Conservation (phyloP, 129 eudicot species). For the Flaveria linearis region DNA sequence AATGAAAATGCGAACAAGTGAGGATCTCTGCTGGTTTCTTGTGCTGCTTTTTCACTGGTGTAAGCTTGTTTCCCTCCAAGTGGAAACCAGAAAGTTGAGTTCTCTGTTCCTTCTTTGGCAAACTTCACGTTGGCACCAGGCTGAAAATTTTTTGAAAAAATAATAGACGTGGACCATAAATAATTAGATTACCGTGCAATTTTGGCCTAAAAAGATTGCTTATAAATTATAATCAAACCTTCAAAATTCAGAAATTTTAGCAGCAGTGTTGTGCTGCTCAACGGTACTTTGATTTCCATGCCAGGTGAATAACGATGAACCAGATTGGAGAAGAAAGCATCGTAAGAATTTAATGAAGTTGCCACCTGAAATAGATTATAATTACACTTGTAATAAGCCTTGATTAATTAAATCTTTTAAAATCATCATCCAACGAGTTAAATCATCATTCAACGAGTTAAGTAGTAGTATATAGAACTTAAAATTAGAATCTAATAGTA, state of each 20-base stretch:
- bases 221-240: conserved; percentile 45
- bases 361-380: conserved; percentile 60
- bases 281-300: conserved; percentile 81
- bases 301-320: conserved; percentile 83
- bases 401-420: background rate
- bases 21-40: conserved; percentile 79
- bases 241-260: conserved; percentile 86
- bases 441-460: background rate
- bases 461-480: background rate
- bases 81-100: conserved; percentile 91
- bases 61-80: conserved; percentile 93
- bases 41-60: conserved; percentile 70
- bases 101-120: conserved; percentile 99
- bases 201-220: background rate
- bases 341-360: conserved; percentile 72
- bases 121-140: conserved; percentile 76
- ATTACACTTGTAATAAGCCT: conserved; percentile 9
- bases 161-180: background rate
- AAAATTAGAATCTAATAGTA: background rate
- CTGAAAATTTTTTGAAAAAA: conserved; percentile 38
- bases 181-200: background rate
- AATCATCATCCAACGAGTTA: background rate
- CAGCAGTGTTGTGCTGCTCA: conserved; percentile 88
- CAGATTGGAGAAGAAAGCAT: conserved; percentile 95
- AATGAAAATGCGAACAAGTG: conserved; percentile 73